These are phyloP conservation scores for Serpula lacrymans DNA, from an alignment of 768 basidiomycete species.

Conservation along the genomic window DNA sequence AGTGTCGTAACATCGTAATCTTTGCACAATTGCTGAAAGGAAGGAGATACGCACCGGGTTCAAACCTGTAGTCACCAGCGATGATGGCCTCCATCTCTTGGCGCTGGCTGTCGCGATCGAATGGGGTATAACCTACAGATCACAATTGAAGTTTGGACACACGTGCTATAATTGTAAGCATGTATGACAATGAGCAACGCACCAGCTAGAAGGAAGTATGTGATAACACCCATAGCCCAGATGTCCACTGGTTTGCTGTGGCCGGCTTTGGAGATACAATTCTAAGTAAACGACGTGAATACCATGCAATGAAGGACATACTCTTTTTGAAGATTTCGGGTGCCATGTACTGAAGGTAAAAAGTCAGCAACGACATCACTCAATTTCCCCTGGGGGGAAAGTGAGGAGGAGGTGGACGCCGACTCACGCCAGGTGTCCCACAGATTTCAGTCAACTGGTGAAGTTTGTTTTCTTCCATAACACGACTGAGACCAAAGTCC, in stretches of 20 bases:
- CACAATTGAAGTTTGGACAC: slow-evolving; percentile 1
- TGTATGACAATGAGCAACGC: slow-evolving; percentile 2
- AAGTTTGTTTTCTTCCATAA: slow-evolving; percentile 89
- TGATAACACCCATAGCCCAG: slow-evolving; percentile 98
- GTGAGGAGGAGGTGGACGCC: neutral
- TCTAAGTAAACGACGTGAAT: slow-evolving; percentile 1
- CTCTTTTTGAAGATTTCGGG: slow-evolving; percentile 95
- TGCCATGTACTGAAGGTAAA: slow-evolving; percentile 70
- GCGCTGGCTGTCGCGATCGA: slow-evolving; percentile 85
- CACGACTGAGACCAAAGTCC: slow-evolving; percentile 89
- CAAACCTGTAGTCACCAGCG: slow-evolving; percentile 88
- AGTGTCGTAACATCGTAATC: slow-evolving; percentile 6
- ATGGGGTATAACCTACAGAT: slow-evolving; percentile 82
- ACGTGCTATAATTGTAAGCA: neutral
- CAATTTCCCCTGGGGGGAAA: neutral
- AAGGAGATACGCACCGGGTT: slow-evolving; percentile 44
- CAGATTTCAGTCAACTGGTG: slow-evolving; percentile 91
- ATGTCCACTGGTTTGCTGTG: slow-evolving; percentile 94
- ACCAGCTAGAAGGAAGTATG: slow-evolving; percentile 90
- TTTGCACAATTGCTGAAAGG: slow-evolving; percentile 4
- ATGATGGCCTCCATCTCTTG: slow-evolving; percentile 97
- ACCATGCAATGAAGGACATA: slow-evolving; percentile 30
- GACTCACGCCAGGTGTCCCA: slow-evolving; percentile 80
- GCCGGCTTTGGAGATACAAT: slow-evolving; percentile 49
- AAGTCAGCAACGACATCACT: slow-evolving; percentile 5